Percentiles rank a stretch among this genome's conserved stretches.
Evolutionary conservation across 805 yeast genomes (phyloP).

Genomic region (Kazachstania bromeliacearum): DNA sequence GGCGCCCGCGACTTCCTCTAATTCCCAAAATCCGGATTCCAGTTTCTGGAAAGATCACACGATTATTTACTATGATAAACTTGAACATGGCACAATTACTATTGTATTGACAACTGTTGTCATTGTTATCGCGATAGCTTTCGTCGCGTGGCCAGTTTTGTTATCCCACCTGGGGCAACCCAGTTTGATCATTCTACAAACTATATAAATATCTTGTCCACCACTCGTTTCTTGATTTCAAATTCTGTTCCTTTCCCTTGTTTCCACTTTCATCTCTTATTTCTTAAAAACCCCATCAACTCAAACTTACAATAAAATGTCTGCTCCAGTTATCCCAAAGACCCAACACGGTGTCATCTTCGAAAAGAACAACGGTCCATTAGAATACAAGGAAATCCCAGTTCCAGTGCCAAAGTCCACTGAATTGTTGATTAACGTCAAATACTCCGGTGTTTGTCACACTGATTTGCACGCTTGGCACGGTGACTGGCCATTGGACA

Average conservation of each 20-base stretch:
- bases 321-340: constrained; percentile 31
- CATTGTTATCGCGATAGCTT: no score
- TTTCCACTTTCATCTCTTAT: not conserved
- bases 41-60: no score
- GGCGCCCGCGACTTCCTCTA: no score
- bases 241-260: not conserved
- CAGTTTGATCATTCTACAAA: no score
- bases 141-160: no score
- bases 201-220: not conserved
- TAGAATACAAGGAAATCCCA: constrained; percentile 42
- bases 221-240: not conserved
- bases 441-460: constrained; percentile 69
- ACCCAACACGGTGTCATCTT: constrained; percentile 45
- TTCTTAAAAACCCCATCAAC: constrained; percentile 2
- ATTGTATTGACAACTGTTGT: no score
- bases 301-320: constrained; percentile 16
- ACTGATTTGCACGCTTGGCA: constrained; percentile 69
- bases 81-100: no score
- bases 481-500: constrained; percentile 59
- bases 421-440: constrained; percentile 56
- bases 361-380: constrained; percentile 34
- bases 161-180: no score
- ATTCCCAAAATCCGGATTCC: no score
- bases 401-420: constrained; percentile 55
- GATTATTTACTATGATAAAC: no score